phyloP scores from a whole-genome alignment of 2,329 filamentous ascomycete genomes.

The Plectosphaerella sp. region DNA sequence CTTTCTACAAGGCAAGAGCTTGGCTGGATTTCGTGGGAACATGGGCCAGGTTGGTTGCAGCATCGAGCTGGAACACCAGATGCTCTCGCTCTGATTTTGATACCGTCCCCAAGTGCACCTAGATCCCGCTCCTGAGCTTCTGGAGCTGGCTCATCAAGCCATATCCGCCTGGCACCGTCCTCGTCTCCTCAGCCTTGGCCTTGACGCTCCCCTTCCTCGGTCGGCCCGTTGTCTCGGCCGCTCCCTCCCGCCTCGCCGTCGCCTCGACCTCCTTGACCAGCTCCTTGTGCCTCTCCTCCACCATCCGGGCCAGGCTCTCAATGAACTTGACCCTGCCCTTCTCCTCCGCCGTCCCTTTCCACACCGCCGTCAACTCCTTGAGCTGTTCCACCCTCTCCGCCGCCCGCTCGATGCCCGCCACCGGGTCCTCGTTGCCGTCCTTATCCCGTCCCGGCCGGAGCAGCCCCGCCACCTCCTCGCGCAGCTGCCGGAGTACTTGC shows the following conservation, averaged over 20 bases:
- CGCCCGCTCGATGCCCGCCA: slow-evolving; percentile 69
- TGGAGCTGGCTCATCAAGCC: slow-evolving; percentile 60
- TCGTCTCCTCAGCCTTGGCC: slow-evolving; percentile 31
- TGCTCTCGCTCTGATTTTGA: not conserved
- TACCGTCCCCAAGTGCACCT: slow-evolving; percentile 9
- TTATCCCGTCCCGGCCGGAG: slow-evolving; percentile 29
- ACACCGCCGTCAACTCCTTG: slow-evolving; percentile 71
- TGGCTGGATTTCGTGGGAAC: too few species aligned
- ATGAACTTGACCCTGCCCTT: slow-evolving; percentile 79
- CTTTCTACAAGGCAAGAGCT: too few species aligned
- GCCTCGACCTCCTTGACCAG: slow-evolving; percentile 48
- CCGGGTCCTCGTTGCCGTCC: slow-evolving; percentile 40
- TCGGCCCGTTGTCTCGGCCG: slow-evolving; percentile 21
- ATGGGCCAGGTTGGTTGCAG: too few species aligned
- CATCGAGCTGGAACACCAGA: too few species aligned
- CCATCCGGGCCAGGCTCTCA: slow-evolving; percentile 72
- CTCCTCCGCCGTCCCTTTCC: slow-evolving; percentile 95
- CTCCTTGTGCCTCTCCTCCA: slow-evolving; percentile 67
- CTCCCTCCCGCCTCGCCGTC: slow-evolving; percentile 27
- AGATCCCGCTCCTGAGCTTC: slow-evolving; percentile 52
- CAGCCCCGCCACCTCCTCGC: slow-evolving; percentile 66
- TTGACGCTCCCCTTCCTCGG: slow-evolving; percentile 28
- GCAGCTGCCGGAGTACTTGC: slow-evolving; percentile 66
- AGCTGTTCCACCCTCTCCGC: slow-evolving; percentile 71
- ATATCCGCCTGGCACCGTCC: slow-evolving; percentile 45